These are phyloP conservation scores for Phytophthora sp. DNA, from an alignment of 352 stramenopile species.

Conservation along the genomic window DNA sequence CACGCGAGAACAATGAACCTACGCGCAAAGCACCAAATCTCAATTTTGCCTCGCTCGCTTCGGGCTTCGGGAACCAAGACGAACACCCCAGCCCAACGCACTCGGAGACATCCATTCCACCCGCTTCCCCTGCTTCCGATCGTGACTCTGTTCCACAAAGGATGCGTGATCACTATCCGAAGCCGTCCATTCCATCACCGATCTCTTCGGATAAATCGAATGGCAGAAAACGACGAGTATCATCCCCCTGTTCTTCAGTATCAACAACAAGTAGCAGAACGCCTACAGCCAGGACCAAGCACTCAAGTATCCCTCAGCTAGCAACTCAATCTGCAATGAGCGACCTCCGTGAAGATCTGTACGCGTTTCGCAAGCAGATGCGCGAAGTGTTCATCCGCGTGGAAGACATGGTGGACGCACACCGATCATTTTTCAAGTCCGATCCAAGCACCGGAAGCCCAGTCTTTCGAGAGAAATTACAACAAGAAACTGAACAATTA, in stretches of 20 bases:
- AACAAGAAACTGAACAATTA: constrained; percentile 42
- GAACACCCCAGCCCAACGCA: constrained; percentile 29
- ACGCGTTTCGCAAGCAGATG: constrained; percentile 68
- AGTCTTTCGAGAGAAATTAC: constrained; percentile 26
- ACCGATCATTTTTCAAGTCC: constrained; percentile 64
- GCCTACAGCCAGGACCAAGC: not conserved
- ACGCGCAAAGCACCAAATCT: not conserved
- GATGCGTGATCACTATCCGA: not conserved
- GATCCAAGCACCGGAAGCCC: constrained; percentile 51
- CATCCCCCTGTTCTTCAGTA: constrained; percentile 23
- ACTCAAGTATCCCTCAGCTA: not conserved
- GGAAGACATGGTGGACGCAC: constrained; percentile 71
- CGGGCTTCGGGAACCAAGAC: constrained; percentile 20
- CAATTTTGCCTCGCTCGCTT: not conserved
- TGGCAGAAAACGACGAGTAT: not conserved
- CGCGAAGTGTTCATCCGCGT: constrained; percentile 59
- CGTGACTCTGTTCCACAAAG: not conserved
- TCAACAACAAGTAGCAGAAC: constrained; percentile 4
- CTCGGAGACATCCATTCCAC: constrained; percentile 20
- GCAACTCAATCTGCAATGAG: constrained; percentile 8
- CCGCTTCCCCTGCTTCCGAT: constrained; percentile 4
- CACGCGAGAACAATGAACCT: not conserved
- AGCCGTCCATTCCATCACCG: constrained; percentile 8
- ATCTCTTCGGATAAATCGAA: constrained; percentile 4
- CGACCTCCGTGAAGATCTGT: constrained; percentile 59